Conservation (phyloP, 2,329 filamentous ascomycete species). For the Diaporthe sp. region DNA sequence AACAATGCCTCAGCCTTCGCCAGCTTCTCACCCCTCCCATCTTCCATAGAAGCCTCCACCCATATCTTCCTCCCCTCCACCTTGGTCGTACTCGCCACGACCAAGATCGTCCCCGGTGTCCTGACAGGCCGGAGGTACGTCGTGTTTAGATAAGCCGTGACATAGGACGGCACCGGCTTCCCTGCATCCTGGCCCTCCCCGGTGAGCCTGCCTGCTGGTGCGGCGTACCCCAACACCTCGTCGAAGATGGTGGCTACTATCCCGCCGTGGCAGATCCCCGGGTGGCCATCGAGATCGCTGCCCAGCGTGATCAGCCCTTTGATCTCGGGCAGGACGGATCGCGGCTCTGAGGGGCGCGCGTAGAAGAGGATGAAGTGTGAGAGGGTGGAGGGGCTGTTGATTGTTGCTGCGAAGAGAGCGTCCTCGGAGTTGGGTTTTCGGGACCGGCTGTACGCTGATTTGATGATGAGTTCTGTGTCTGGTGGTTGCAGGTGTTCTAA, state of each 20-base stretch:
- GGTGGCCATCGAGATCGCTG: constrained; percentile 66
- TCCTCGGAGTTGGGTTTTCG: constrained; percentile 61
- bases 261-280: constrained; percentile 69
- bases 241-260: constrained; percentile 71
- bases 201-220: constrained; percentile 55
- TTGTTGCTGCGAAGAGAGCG: constrained; percentile 65
- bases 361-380: constrained; percentile 59
- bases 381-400: constrained; percentile 66
- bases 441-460: constrained; percentile 54
- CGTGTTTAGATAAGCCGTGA: constrained; percentile 70
- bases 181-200: constrained; percentile 39
- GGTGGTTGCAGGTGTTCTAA: constrained; percentile 57
- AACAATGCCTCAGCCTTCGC: constrained; percentile 69
- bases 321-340: constrained; percentile 47
- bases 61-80: constrained; percentile 69
- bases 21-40: constrained; percentile 61
- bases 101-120: constrained; percentile 63
- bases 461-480: constrained; percentile 52
- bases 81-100: constrained; percentile 59
- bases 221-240: constrained; percentile 67
- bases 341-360: constrained; percentile 48
- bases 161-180: constrained; percentile 47
- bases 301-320: constrained; percentile 59
- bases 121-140: constrained; percentile 66
- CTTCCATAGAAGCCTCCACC: constrained; percentile 62